Conservation (phyloP, 352 stramenopile genomes). For the Albugo laibachii region DNA sequence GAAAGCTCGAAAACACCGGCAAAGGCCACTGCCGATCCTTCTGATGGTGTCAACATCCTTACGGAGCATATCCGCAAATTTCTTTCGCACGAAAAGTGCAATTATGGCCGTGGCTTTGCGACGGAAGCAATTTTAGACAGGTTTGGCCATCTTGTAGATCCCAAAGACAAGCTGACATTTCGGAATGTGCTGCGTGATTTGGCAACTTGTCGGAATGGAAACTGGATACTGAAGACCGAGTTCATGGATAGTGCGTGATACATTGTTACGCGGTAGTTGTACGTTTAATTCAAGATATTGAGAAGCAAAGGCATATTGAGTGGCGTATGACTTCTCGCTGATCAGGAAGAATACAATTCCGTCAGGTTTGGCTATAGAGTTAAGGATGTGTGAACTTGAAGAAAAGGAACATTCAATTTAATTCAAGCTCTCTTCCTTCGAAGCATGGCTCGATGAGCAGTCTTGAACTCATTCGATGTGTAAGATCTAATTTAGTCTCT, state of each 20-base stretch:
- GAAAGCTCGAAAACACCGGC: slow-evolving; percentile 11
- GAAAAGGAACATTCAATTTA: neutral
- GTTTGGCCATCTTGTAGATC: slow-evolving; percentile 67
- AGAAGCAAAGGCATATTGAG: too few species aligned
- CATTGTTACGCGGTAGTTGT: neutral
- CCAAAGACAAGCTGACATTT: slow-evolving; percentile 80
- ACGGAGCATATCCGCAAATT: slow-evolving; percentile 17
- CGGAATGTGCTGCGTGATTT: slow-evolving; percentile 70
- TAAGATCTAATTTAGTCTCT: too few species aligned
- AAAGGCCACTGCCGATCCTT: slow-evolving; percentile 62
- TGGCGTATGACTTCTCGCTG: too few species aligned
- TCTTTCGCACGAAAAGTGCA: slow-evolving; percentile 8
- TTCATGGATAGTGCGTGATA: slow-evolving; percentile 5
- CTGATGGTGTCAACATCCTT: slow-evolving; percentile 15
- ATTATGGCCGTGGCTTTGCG: slow-evolving; percentile 32
- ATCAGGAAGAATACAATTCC: too few species aligned
- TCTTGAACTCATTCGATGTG: too few species aligned
- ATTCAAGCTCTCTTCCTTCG: neutral
- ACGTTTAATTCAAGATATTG: too few species aligned
- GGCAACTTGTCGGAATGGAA: slow-evolving; percentile 35
- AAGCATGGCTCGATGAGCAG: neutral
- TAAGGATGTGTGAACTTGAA: neutral
- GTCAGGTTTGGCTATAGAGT: neutral
- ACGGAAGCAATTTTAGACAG: slow-evolving; percentile 78
- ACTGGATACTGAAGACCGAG: slow-evolving; percentile 55